phyloP scores from a whole-genome alignment of 345 rosid species.

The Erysimum cheiranthoides region DNA sequence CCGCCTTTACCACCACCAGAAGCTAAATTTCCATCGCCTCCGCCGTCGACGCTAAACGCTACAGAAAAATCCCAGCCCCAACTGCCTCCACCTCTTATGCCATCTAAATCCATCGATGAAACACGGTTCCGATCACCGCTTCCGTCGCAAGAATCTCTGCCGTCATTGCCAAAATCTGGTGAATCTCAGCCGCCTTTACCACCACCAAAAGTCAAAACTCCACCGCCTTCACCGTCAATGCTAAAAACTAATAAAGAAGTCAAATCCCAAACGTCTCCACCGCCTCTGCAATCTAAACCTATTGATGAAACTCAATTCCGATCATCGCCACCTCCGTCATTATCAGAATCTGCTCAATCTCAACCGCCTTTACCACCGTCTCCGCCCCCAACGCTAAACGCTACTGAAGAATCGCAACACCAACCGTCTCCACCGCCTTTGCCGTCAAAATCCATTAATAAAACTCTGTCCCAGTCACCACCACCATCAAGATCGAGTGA shows the following conservation, averaged over 20 bases:
- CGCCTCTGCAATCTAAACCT: background rate
- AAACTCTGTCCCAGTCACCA: background rate
- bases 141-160: no score
- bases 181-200: constrained; percentile 3
- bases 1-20: background rate
- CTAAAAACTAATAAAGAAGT: background rate
- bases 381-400: background rate
- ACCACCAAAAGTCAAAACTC: background rate
- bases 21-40: background rate
- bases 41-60: background rate
- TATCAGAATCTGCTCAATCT: background rate
- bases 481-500: background rate
- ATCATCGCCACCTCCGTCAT: background rate
- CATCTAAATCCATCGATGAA: background rate
- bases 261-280: background rate
- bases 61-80: background rate
- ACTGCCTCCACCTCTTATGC: background rate
- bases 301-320: background rate
- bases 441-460: background rate
- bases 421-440: background rate
- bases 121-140: background rate
- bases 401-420: background rate
- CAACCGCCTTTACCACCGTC: background rate
- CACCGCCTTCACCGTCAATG: background rate
- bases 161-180: background rate